Evolutionary conservation across 2,329 filamentous ascomycete species (phyloP).

Genomic region (Beauveria bassiana): DNA sequence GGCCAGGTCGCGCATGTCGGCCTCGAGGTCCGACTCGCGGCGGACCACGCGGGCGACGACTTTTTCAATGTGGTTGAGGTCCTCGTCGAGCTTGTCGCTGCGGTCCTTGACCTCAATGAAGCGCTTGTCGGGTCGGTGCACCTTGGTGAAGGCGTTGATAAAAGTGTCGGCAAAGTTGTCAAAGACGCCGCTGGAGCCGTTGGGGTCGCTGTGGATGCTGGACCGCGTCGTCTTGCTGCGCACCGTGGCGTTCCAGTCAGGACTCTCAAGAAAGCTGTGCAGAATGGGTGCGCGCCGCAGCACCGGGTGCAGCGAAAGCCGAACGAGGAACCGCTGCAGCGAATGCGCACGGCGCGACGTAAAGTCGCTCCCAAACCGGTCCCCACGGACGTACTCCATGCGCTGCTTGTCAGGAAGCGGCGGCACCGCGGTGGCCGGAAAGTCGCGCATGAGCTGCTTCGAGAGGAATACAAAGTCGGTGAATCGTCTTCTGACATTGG

Average conservation of each 20-base stretch:
- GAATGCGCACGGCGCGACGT: constrained; percentile 83
- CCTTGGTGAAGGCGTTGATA: constrained; percentile 94
- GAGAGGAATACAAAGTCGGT: constrained; percentile 97
- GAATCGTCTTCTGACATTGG: constrained; percentile 79
- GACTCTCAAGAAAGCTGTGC: constrained; percentile 83
- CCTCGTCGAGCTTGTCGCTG: constrained; percentile 89
- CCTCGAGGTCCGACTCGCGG: constrained; percentile 78
- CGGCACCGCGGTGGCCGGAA: constrained; percentile 84
- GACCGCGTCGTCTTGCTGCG: constrained; percentile 62
- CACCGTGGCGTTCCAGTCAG: constrained; percentile 97
- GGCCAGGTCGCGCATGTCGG: constrained; percentile 81
- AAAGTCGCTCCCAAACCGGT: constrained; percentile 91
- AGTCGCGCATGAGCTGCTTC: constrained; percentile 81
- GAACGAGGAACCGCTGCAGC: constrained; percentile 81
- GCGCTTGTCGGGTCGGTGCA: constrained; percentile 88
- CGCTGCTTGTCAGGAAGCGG: constrained; percentile 97
- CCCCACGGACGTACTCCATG: constrained; percentile 96
- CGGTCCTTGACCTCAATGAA: constrained; percentile 92
- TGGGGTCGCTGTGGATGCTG: constrained; percentile 40
- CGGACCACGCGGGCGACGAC: constrained; percentile 87
- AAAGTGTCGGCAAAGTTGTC: constrained; percentile 95
- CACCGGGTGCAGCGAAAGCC: constrained; percentile 80
- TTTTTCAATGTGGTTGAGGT: constrained; percentile 88
- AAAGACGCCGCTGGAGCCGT: constrained; percentile 63
- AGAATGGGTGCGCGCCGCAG: constrained; percentile 76